A percentile compares a stretch with the other conserved stretches of the same genome.
These are phyloP conservation scores for Fusarium poae DNA, from an alignment of 2,329 filamentous ascomycete species.

Conservation along the genomic window DNA sequence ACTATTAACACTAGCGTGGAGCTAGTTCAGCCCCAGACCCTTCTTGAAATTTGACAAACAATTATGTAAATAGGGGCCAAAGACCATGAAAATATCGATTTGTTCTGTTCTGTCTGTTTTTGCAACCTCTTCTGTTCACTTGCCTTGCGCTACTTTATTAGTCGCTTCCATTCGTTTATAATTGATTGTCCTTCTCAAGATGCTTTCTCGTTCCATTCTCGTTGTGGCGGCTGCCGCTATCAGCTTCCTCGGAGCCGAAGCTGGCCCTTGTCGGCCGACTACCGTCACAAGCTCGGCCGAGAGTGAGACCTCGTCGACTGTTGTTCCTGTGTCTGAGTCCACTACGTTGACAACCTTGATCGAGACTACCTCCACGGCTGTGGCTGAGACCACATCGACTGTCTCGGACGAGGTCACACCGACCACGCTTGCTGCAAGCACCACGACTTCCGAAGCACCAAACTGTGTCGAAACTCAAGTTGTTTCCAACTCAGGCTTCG, in stretches of 20 bases:
- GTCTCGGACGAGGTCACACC: background rate
- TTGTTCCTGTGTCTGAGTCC: background rate
- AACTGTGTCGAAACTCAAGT: background rate
- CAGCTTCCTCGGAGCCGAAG: slow-evolving; percentile 3
- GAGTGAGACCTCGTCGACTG: background rate
- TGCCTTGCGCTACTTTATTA: background rate
- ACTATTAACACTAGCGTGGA: background rate
- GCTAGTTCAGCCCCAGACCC: background rate
- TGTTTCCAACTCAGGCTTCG: slow-evolving; percentile 2
- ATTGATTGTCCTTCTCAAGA: background rate
- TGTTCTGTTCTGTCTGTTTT: too few species aligned
- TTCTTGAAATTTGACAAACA: background rate
- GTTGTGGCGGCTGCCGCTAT: background rate
- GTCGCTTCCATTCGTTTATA: slow-evolving; percentile 4
- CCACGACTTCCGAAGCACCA: background rate
- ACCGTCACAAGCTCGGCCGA: background rate
- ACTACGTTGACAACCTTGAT: background rate
- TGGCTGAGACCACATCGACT: background rate
- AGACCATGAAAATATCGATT: too few species aligned
- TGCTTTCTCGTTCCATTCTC: background rate
- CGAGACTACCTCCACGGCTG: background rate
- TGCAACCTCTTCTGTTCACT: background rate
- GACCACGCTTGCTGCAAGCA: background rate
- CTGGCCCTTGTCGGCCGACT: background rate
- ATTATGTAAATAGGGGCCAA: slow-evolving; percentile 7